Evolutionary conservation across 2,329 filamentous ascomycete genomes (phyloP).

Genomic region (Neoscytalidium dimidiatum): DNA sequence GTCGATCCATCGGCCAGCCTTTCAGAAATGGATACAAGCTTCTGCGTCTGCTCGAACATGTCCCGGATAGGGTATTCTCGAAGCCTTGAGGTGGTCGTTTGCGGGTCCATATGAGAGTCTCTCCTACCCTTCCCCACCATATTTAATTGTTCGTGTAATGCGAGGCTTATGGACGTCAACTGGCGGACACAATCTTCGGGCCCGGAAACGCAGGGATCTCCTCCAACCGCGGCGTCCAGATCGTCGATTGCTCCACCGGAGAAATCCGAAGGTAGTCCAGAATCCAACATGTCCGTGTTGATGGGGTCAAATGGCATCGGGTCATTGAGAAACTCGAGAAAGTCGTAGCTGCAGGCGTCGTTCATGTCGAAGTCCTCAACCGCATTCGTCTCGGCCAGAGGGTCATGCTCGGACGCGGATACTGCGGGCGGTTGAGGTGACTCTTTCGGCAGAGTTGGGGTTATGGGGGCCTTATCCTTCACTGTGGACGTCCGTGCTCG

Average conservation of each 20-base stretch:
- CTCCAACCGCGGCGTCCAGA: background rate
- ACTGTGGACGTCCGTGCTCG: background rate
- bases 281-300: background rate
- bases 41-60: background rate
- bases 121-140: background rate
- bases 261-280: background rate
- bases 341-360: background rate
- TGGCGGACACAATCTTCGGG: background rate
- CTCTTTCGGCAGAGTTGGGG: background rate
- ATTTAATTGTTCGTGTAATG: background rate
- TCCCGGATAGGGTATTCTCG: background rate
- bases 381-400: background rate
- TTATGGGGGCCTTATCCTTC: background rate
- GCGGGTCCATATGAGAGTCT: background rate
- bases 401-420: background rate
- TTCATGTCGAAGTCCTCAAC: background rate
- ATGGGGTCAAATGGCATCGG: background rate
- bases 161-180: background rate
- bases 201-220: background rate
- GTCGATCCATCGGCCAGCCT: background rate
- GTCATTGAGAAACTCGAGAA: background rate
- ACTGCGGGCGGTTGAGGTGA: background rate
- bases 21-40: background rate
- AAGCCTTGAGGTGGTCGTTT: background rate
- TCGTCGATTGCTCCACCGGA: background rate